A percentile compares a stretch with the other conserved stretches of the same genome.
Conservation (phyloP, 1,139 yeast species). For the Geotrichum klebahnii region DNA sequence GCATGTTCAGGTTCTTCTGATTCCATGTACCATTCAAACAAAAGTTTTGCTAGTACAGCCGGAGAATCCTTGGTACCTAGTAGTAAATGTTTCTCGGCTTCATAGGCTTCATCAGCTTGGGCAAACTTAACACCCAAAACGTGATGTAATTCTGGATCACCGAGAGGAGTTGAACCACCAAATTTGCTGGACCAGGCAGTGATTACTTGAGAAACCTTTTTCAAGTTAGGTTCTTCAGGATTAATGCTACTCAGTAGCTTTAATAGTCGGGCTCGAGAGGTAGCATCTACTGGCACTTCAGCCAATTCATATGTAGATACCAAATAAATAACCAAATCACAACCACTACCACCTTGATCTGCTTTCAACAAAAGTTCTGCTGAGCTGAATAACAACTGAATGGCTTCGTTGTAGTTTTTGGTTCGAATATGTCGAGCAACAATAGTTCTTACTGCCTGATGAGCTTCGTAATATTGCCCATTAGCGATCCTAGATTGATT, state of each 20-base stretch:
- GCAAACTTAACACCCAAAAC: constrained; percentile 64
- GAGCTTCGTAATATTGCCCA: constrained; percentile 89
- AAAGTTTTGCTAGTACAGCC: constrained; percentile 49
- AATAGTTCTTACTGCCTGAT: constrained; percentile 84
- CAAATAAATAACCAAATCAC: constrained; percentile 71
- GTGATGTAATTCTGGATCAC: constrained; percentile 73
- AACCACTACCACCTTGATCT: constrained; percentile 71
- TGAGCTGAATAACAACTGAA: constrained; percentile 67
- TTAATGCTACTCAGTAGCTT: constrained; percentile 51
- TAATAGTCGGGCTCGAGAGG: constrained; percentile 36
- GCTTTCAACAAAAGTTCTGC: constrained; percentile 63
- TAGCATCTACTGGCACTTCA: constrained; percentile 41
- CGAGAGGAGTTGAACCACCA: constrained; percentile 50
- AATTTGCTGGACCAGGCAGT: constrained; percentile 58
- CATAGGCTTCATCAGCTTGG: constrained; percentile 41
- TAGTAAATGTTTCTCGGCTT: constrained; percentile 58
- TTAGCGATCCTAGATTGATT: constrained; percentile 61
- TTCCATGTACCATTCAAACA: constrained; percentile 55
- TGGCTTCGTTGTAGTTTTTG: constrained; percentile 64
- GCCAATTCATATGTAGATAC: constrained; percentile 62
- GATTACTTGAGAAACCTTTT: constrained; percentile 60
- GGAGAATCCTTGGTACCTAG: constrained; percentile 64
- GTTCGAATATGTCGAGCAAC: constrained; percentile 76
- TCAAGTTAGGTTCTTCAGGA: constrained; percentile 61
- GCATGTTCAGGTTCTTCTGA: constrained; percentile 40